These are phyloP conservation scores for Cyclotella atomus DNA, from an alignment of 108 stramenopile species.

Conservation along the genomic window DNA sequence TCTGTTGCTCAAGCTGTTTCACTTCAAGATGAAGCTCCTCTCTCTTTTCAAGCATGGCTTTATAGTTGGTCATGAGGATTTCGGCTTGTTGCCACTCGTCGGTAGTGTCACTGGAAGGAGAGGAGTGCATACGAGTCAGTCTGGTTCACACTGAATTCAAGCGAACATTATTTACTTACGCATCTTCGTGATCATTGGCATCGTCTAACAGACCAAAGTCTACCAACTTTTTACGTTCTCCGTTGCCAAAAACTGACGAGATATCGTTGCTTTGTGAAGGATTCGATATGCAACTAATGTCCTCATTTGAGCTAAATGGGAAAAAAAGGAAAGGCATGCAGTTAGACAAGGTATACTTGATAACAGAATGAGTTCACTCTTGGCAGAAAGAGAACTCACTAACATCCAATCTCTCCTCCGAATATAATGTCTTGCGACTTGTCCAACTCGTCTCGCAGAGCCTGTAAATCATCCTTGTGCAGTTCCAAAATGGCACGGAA, in stretches of 20 bases:
- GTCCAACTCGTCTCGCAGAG: conserved; percentile 37
- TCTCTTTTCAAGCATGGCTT: conserved; percentile 33
- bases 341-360: no score
- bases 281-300: conserved; percentile 2
- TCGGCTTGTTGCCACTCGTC: conserved; percentile 54
- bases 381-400: no score
- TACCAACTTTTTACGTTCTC: not conserved
- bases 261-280: not conserved
- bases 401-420: conserved; percentile 34
- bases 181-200: not conserved
- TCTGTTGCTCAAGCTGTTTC: conserved; percentile 9
- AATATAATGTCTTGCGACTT: conserved; percentile 42
- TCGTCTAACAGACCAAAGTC: conserved; percentile 15
- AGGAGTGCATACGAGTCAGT: no score
- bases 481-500: conserved; percentile 26
- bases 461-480: conserved; percentile 43
- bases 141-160: no score
- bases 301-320: not conserved
- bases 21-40: conserved; percentile 29
- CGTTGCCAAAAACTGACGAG: not conserved
- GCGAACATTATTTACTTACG: not conserved
- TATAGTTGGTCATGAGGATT: conserved; percentile 41
- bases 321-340: not conserved
- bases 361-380: no score
- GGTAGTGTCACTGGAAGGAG: conserved; percentile 23